Base-by-base conservation (phyloP, 257 asterid genomes). In the Anisodus acutangulus region DNA sequence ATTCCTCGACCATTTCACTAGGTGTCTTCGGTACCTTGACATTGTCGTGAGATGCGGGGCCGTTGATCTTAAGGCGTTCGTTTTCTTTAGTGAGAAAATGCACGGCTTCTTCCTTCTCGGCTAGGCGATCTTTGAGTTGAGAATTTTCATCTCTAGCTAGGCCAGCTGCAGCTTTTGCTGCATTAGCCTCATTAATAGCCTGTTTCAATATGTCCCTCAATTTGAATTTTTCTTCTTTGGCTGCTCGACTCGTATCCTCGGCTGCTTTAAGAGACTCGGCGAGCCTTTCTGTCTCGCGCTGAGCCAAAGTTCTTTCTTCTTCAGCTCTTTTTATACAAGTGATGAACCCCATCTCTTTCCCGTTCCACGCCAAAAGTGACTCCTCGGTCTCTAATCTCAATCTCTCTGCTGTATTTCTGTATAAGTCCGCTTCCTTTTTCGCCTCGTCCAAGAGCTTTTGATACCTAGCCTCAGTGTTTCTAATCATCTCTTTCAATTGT, bases 351-450 rank as follows among this genome's bases (percentile, higher is more conserved):
- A 94, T 90, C 74, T 97, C 98, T 78, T 95, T 97, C 16, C 90
- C 98, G 3, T 90, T 95, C 98, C 95, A 97, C 0, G 98, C 98
- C 60, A 93, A 39, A 47, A 92, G 93, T 1, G 97, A 79, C 83
- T 97, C 99, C 88, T 97, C 99, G 0, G 97, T 97, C 79, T 97
- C 99, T 4, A 88, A n/a, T 22, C 97, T 86, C 19, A 94, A 88
- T 78, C 98, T 82, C 9, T 93, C 95, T 2, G 93, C 92, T 0
- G 92, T 87, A 83, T 91, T 93, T 69, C 83, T 87, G 47, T 90
- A 66, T 37, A 91, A 12, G 76, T 94, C 98, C 0, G 88, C 85
- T 60, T 95, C 98, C 13, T 87, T 90, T 35, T 85, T 88, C 3
- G 94, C 92, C 43, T 91, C 98, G 0, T 81, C 83, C 15, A 95